A percentile compares a stretch with the other conserved stretches of the same genome.
phyloP scores from a whole-genome alignment of 306 rosid species.

The Gynostemma pentaphyllum region DNA sequence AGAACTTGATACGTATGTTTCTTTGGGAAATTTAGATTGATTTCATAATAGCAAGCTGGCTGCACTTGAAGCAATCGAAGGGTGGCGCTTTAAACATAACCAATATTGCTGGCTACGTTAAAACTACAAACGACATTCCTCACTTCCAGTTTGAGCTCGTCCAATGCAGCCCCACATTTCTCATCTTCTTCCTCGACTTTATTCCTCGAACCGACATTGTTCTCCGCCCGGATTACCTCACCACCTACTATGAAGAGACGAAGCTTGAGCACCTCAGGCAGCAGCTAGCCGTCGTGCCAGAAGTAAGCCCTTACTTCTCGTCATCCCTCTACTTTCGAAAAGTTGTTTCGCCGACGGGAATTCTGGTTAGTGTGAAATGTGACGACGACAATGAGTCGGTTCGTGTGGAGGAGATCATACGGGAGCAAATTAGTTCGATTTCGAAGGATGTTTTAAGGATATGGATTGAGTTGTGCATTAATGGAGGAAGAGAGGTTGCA shows the following conservation, averaged over 20 bases:
- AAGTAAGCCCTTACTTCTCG: conserved; percentile 17
- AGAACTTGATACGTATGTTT: too few relatives aligned
- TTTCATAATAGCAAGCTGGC: conserved; percentile 18
- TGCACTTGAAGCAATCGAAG: conserved; percentile 16
- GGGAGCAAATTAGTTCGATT: conserved; percentile 4
- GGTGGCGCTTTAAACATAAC: conserved; percentile 20
- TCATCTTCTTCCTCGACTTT: conserved; percentile 20
- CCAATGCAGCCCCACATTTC: conserved; percentile 13
- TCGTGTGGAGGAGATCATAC: conserved; percentile 9
- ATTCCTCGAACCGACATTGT: conserved; percentile 16
- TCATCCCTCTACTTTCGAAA: conserved; percentile 17
- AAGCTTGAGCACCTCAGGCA: conserved; percentile 7
- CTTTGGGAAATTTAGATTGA: conserved; percentile 11
- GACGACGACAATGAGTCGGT: neutral
- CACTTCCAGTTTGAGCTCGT: conserved; percentile 22
- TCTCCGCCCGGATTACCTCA: conserved; percentile 16
- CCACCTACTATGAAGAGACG: conserved; percentile 12
- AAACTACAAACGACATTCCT: conserved; percentile 16
- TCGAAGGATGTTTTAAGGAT: conserved; percentile 12
- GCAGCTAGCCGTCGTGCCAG: neutral
- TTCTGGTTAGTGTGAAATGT: conserved; percentile 16
- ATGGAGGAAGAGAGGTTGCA: conserved; percentile 3
- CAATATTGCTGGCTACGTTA: conserved; percentile 16
- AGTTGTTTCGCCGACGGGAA: conserved; percentile 16
- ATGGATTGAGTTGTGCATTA: conserved; percentile 15